Conservation (phyloP, 2,329 filamentous ascomycete species). For the Talaromyces rugulosus region DNA sequence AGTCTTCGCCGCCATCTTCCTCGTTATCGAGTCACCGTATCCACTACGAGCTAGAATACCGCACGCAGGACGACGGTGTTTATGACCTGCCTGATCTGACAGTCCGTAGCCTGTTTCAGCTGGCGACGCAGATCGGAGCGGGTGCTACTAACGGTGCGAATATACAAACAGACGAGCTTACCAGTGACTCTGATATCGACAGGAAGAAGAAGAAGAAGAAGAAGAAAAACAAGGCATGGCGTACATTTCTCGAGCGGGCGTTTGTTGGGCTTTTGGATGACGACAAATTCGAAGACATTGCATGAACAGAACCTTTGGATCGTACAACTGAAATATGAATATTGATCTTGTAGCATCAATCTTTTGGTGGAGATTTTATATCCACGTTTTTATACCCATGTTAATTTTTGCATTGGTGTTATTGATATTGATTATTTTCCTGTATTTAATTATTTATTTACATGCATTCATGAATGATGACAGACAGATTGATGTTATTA, state of each 20-base stretch:
- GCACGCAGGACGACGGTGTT: conserved; percentile 69
- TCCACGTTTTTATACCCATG: background rate
- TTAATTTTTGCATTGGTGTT: background rate
- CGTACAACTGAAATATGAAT: background rate
- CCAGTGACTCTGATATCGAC: conserved; percentile 31
- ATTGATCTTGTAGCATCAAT: background rate
- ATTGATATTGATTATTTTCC: background rate
- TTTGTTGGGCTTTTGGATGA: conserved; percentile 71
- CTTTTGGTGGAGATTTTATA: background rate
- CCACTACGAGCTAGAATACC: conserved; percentile 77
- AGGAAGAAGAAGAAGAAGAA: conserved; percentile 44
- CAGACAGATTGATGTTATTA: background rate
- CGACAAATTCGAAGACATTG: conserved; percentile 54
- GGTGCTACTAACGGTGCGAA: conserved; percentile 33
- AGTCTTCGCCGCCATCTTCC: conserved; percentile 49
- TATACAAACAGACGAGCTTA: conserved; percentile 43
- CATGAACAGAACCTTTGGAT: background rate
- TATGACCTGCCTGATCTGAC: conserved; percentile 81
- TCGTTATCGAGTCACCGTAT: conserved; percentile 50
- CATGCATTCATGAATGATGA: background rate
- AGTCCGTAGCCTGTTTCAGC: conserved; percentile 70
- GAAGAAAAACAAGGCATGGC: conserved; percentile 64
- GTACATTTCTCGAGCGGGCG: conserved; percentile 70
- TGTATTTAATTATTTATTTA: background rate
- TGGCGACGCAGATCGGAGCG: conserved; percentile 74